Evolutionary conservation across 2,329 filamentous ascomycete genomes (phyloP).

Genomic region (Penicillium oxalicum): DNA sequence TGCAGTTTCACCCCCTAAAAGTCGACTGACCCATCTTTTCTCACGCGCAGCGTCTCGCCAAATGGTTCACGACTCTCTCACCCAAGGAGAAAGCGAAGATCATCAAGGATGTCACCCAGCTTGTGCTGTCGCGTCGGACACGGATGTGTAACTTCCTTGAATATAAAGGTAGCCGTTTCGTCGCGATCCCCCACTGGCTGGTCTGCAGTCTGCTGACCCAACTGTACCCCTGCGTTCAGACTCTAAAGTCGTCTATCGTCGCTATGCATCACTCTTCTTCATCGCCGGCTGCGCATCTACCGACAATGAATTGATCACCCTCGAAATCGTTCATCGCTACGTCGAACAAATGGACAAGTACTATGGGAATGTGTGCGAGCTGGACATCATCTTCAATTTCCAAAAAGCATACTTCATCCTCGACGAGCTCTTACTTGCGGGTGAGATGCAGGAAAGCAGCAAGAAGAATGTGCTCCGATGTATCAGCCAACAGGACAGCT

Average conservation of each 20-base stretch:
- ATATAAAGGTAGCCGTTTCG: slow-evolving; percentile 71
- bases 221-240: slow-evolving; percentile 49
- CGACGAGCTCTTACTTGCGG: slow-evolving; percentile 88
- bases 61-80: slow-evolving; percentile 98
- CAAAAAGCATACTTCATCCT: slow-evolving; percentile 99
- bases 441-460: slow-evolving; percentile 97
- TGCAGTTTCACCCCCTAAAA: slow-evolving; percentile 10
- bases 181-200: slow-evolving; percentile 3
- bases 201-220: background rate
- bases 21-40: slow-evolving; percentile 22
- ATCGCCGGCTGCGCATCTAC: slow-evolving; percentile 95
- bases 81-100: slow-evolving; percentile 99
- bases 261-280: slow-evolving; percentile 98
- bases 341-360: slow-evolving; percentile 99
- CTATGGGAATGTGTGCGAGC: slow-evolving; percentile 98
- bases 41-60: slow-evolving; percentile 74
- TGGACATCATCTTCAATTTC: slow-evolving; percentile 99
- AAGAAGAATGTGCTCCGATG: slow-evolving; percentile 98
- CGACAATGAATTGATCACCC: slow-evolving; percentile 95
- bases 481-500: slow-evolving; percentile 92
- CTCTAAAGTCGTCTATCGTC: slow-evolving; percentile 96
- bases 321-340: slow-evolving; percentile 98
- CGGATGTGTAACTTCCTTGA: slow-evolving; percentile 99
- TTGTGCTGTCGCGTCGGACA: slow-evolving; percentile 88
- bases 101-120: slow-evolving; percentile 97